Evolutionary conservation across 2,329 filamentous ascomycete genomes (phyloP).

Genomic region (Malbranchea zuffiana): DNA sequence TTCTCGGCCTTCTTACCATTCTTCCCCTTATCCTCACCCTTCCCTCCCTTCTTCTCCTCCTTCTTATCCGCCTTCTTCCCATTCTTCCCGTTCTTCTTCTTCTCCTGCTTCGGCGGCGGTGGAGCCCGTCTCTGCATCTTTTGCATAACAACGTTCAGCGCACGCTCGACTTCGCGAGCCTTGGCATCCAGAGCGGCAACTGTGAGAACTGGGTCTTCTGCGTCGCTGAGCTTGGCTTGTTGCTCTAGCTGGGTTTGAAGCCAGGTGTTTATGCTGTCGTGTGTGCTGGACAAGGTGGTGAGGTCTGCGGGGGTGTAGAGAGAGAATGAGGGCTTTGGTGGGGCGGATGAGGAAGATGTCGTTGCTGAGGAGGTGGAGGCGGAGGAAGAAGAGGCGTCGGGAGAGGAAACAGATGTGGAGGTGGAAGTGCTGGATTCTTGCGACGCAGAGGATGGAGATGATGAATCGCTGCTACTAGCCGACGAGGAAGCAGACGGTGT

Average conservation of each 20-base stretch:
- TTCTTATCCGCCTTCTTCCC: slow-evolving; percentile 20
- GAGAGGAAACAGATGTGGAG: slow-evolving; percentile 19
- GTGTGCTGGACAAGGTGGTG: slow-evolving; percentile 49
- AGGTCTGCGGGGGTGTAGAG: slow-evolving; percentile 66
- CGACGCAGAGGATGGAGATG: slow-evolving; percentile 34
- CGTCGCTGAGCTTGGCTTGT: slow-evolving; percentile 58
- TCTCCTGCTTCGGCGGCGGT: slow-evolving; percentile 20
- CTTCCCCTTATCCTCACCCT: slow-evolving; percentile 21
- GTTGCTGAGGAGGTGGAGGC: slow-evolving; percentile 26
- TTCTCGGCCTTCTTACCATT: slow-evolving; percentile 18
- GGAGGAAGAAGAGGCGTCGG: slow-evolving; percentile 36
- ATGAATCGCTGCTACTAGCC: slow-evolving; percentile 21
- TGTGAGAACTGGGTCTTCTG: slow-evolving; percentile 64
- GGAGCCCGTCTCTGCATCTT: slow-evolving; percentile 39
- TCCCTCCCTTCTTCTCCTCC: slow-evolving; percentile 17
- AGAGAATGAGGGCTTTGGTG: slow-evolving; percentile 46
- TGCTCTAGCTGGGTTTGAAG: slow-evolving; percentile 57
- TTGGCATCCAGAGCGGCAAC: slow-evolving; percentile 60
- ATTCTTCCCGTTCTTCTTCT: slow-evolving; percentile 16
- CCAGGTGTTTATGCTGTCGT: slow-evolving; percentile 59
- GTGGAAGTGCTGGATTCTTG: slow-evolving; percentile 33
- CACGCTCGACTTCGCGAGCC: slow-evolving; percentile 58
- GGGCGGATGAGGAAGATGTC: slow-evolving; percentile 24
- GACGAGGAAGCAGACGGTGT: slow-evolving; percentile 27
- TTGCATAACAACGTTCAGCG: slow-evolving; percentile 60